Evolutionary conservation across 352 stramenopile species (phyloP).

Genomic region (Pseudoperonospora humuli): DNA sequence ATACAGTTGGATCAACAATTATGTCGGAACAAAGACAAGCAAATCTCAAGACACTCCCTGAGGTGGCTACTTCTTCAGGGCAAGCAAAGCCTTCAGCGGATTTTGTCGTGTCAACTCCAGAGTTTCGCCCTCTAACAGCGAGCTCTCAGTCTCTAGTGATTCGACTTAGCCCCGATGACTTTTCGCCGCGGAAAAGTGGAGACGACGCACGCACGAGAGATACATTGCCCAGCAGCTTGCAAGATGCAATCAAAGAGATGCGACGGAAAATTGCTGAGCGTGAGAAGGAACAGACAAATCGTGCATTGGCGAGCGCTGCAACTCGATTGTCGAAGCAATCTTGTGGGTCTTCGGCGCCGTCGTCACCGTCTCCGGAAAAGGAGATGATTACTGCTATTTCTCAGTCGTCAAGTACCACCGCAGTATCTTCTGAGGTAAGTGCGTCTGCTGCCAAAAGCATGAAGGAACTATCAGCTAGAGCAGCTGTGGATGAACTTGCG

Average conservation of each 20-base stretch:
- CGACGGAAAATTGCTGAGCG: conserved; percentile 45
- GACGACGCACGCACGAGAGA: conserved; percentile 7
- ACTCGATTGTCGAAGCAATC: conserved; percentile 11
- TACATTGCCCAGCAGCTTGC: conserved; percentile 3
- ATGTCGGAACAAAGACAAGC: conserved; percentile 2
- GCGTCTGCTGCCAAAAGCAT: background rate
- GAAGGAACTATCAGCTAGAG: background rate
- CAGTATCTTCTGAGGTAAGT: conserved; percentile 1
- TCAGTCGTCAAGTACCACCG: background rate
- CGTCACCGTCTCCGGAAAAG: conserved; percentile 9
- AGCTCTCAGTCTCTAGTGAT: conserved; percentile 66
- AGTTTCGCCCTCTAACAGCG: conserved; percentile 55
- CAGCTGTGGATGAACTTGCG: background rate
- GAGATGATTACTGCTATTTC: conserved; percentile 4
- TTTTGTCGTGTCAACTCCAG: conserved; percentile 10
- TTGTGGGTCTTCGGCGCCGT: conserved; percentile 7
- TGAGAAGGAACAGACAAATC: conserved; percentile 30
- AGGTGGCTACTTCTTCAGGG: background rate
- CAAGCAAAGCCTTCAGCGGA: conserved; percentile 1
- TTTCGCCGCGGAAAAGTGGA: conserved; percentile 18
- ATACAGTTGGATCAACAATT: conserved; percentile 6
- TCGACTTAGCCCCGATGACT: conserved; percentile 46
- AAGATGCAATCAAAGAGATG: conserved; percentile 46
- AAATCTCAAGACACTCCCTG: background rate
- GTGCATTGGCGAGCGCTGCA: conserved; percentile 11